Percentiles rank a stretch among this genome's conserved stretches.
These are phyloP conservation scores for Balakata baccata DNA, from an alignment of 345 rosid species.

Conservation along the genomic window DNA sequence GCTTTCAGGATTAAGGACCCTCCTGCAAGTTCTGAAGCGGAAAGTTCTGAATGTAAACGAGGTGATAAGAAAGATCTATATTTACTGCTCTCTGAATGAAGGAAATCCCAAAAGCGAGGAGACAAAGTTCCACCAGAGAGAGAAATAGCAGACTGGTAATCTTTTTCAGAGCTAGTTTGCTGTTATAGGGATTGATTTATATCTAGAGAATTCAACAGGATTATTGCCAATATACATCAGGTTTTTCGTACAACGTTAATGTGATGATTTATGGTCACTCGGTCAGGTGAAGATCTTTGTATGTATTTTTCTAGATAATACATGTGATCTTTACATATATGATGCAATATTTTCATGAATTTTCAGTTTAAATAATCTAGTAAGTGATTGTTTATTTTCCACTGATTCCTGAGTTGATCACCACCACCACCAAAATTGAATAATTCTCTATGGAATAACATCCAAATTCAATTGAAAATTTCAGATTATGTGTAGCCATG, in stretches of 20 bases:
- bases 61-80: no score
- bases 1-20: no score
- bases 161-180: background rate
- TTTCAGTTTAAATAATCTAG: no score
- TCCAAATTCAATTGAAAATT: no score
- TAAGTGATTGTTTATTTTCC: no score
- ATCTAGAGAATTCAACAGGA: background rate
- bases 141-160: background rate
- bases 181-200: background rate
- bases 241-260: background rate
- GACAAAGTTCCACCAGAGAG: background rate
- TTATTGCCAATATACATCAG: background rate
- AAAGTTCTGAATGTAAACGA: no score
- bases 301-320: background rate
- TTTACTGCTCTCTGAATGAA: no score
- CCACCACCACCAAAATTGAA: no score
- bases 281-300: background rate
- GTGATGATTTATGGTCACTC: background rate
- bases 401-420: no score
- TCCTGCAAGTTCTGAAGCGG: no score
- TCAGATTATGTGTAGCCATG: no score
- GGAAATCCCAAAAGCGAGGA: background rate
- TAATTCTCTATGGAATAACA: no score
- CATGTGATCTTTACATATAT: background rate
- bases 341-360: background rate